Evolutionary conservation across 2,329 filamentous ascomycete genomes (phyloP).

Genomic region (Metarhizium rileyi): DNA sequence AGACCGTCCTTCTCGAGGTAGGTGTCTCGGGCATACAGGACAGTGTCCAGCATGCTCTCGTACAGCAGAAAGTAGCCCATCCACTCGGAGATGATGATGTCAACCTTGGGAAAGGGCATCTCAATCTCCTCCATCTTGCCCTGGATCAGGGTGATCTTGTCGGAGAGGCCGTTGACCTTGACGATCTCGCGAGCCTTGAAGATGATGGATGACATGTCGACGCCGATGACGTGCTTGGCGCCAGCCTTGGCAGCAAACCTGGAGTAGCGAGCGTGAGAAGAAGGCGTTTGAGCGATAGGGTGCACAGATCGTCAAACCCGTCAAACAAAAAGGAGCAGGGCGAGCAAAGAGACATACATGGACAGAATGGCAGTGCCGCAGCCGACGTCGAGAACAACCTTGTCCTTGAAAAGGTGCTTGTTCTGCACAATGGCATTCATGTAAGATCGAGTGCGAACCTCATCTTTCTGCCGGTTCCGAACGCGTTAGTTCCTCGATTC

Average conservation of each 20-base stretch:
- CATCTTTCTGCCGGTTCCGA: slow-evolving; percentile 68
- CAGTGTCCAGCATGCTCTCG: slow-evolving; percentile 98
- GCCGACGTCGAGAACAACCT: slow-evolving; percentile 87
- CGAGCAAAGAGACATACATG: slow-evolving; percentile 58
- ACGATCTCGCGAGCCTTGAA: slow-evolving; percentile 97
- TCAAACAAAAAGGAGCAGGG: not conserved
- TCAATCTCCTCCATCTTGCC: slow-evolving; percentile 99
- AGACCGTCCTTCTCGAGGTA: slow-evolving; percentile 80
- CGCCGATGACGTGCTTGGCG: slow-evolving; percentile 96
- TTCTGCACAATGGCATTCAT: slow-evolving; percentile 97
- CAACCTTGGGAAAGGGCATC: slow-evolving; percentile 87
- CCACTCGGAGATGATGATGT: slow-evolving; percentile 99
- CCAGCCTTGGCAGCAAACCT: slow-evolving; percentile 97
- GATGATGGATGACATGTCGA: slow-evolving; percentile 99
- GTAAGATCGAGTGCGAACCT: slow-evolving; percentile 92
- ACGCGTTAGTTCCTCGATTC: not conserved
- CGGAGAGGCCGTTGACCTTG: slow-evolving; percentile 77
- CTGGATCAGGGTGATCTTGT: slow-evolving; percentile 95
- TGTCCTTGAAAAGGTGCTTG: slow-evolving; percentile 78
- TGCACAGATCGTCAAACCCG: too few relatives aligned
- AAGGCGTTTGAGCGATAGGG: too few relatives aligned
- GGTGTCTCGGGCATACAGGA: slow-evolving; percentile 88
- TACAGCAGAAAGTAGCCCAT: slow-evolving; percentile 99
- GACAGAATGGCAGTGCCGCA: slow-evolving; percentile 96
- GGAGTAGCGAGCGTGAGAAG: slow-evolving; percentile 9